phyloP scores from a whole-genome alignment of 441 rosid species.

The Erodium trifolium region DNA sequence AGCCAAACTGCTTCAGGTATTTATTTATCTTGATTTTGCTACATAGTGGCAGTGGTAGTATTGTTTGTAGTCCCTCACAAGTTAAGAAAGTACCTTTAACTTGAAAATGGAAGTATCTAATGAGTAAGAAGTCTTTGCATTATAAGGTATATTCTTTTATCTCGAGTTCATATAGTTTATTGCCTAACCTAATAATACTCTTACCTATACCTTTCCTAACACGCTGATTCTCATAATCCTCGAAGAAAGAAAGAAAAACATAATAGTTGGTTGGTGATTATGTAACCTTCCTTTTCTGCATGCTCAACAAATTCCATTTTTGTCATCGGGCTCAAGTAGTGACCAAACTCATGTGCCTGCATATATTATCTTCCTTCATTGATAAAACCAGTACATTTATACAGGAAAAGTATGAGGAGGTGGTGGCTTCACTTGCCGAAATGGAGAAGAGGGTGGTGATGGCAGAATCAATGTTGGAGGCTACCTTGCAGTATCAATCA shows the following conservation, averaged over 20 bases:
- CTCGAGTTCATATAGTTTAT: not conserved
- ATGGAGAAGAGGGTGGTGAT: conserved; percentile 90
- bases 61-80: not conserved
- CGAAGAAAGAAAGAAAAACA: no score
- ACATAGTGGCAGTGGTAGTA: conserved; percentile 2
- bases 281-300: not conserved
- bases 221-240: no score
- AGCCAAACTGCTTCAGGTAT: conserved; percentile 81
- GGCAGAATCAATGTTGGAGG: conserved; percentile 53
- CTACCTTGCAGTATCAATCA: conserved; percentile 3
- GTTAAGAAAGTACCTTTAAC: not conserved
- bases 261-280: not conserved
- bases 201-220: not conserved
- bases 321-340: no score
- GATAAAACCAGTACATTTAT: conserved; percentile 7
- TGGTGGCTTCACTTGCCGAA: conserved; percentile 58
- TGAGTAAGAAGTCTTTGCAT: not conserved
- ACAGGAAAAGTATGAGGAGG: conserved; percentile 88
- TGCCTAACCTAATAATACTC: not conserved
- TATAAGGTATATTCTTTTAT: not conserved
- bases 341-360: not conserved
- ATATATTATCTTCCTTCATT: not conserved
- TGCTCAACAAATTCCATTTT: not conserved
- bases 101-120: not conserved
- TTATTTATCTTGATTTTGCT: conserved; percentile 11